Base-by-base conservation (phyloP, 345 rosid species). In the Linum usitatissimum region DNA sequence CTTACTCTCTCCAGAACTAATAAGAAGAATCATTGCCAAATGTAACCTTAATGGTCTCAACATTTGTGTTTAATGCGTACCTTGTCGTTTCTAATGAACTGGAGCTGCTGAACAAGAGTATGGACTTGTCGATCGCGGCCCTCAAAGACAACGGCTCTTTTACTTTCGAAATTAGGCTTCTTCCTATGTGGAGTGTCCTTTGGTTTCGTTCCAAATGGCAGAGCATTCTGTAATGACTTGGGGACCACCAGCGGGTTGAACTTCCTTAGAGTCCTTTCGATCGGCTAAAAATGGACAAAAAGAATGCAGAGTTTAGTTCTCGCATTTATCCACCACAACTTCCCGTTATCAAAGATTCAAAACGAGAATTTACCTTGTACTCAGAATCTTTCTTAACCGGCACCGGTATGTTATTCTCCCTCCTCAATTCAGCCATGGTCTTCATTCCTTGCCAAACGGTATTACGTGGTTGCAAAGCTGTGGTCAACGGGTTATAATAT, bases 391-490 rank as follows among this genome's bases (percentile, higher is more conserved):
- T 90, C 70, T 86, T 90, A 56, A 86, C 82, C 18, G 96, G 96
- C 73, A 86, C 40, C 23, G 92, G 76, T 68, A 87, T 70, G 72
- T 77, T 75, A 19, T 79, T 67, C 63, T 92, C 95, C 60, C 84
- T 87, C 71, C 91, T 83, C 76, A 89, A 82, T 72, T 92, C 83
- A 1, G 90, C 81, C 17, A 92, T 65, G 19, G 97, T 84, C 84
- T 85, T 92, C 98, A 92, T 92, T 56, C 98, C 97, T 72, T 74
- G 80, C 97, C 97, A 92, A 28, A 75, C 78, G 77, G 77, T 66
- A 54, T 80, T 77, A 30, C 81, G 97, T 63, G 99, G 90, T 66
- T 86, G 97, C 81, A 93, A 83, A 4, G 96, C 86, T 40, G 96
- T 87, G 23, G 94, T 93, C 75, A 86, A 65, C 28, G 97, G 96